These are phyloP conservation scores for Eimeria necatrix DNA, from an alignment of 169 alveolate species.

Conservation along the genomic window DNA sequence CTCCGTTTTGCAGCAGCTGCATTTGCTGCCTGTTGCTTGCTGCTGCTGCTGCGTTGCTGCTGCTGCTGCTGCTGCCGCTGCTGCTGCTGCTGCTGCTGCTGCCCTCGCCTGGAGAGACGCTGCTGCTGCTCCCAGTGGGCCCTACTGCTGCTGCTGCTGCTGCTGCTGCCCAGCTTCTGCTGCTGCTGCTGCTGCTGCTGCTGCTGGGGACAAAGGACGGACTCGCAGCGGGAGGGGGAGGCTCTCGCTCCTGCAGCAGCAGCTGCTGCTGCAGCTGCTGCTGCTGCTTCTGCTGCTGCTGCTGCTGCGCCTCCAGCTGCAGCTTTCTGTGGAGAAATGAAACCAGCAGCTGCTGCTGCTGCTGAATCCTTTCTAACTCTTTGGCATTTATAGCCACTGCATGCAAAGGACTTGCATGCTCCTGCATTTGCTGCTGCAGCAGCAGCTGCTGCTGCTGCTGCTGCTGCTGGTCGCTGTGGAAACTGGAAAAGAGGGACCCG, in stretches of 20 bases:
- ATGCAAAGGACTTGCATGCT: background rate
- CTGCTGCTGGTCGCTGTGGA: background rate
- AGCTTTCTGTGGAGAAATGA: background rate
- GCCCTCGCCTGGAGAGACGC: background rate
- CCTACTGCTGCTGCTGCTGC: background rate
- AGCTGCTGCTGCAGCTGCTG: slow-evolving; percentile 20
- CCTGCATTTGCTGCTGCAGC: slow-evolving; percentile 52
- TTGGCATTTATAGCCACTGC: slow-evolving; percentile 7
- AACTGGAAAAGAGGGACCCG: too few relatives aligned
- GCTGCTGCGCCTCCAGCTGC: slow-evolving; percentile 48
- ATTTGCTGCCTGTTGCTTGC: background rate
- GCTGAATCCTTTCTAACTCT: slow-evolving; percentile 56
- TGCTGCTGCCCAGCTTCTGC: background rate
- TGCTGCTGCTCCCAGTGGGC: background rate
- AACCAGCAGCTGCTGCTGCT: slow-evolving; percentile 53
- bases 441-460: slow-evolving; percentile 6
- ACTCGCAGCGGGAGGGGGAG: background rate
- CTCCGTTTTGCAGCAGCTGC: slow-evolving; percentile 20
- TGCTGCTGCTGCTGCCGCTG: background rate
- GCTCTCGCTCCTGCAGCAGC: slow-evolving; percentile 4
- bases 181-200: background rate
- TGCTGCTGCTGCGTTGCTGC: background rate
- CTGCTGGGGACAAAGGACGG: background rate
- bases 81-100: background rate
- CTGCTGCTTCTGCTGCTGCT: slow-evolving; percentile 37